Percentiles rank a stretch among this genome's conserved stretches.
Evolutionary conservation across 768 basidiomycete genomes (phyloP).

Genomic region (Asterophora parasitica): DNA sequence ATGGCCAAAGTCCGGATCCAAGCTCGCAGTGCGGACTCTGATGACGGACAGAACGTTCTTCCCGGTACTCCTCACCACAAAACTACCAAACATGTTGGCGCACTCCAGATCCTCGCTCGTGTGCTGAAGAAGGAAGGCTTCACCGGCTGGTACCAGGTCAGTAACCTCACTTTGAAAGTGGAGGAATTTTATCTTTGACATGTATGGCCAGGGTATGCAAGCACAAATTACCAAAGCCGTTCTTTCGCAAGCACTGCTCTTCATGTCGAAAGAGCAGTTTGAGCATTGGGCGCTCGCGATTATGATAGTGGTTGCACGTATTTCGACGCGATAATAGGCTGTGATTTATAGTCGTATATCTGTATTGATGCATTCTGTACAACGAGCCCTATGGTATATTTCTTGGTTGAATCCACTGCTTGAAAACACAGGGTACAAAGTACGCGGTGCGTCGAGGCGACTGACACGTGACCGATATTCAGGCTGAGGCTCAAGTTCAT

Average conservation of each 20-base stretch:
- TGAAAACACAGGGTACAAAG: too few species aligned
- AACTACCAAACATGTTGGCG: slow-evolving; percentile 57
- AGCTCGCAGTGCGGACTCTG: slow-evolving; percentile 61
- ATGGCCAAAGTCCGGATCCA: slow-evolving; percentile 97
- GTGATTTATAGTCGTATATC: background rate
- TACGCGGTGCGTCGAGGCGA: too few species aligned
- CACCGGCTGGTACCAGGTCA: slow-evolving; percentile 92
- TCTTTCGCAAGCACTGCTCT: slow-evolving; percentile 89
- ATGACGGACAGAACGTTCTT: slow-evolving; percentile 37
- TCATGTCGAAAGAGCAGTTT: slow-evolving; percentile 97
- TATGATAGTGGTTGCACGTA: slow-evolving; percentile 49
- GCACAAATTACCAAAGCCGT: slow-evolving; percentile 97
- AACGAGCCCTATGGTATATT: background rate
- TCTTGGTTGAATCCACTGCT: too few species aligned
- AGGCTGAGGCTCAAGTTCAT: too few species aligned
- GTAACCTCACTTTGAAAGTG: slow-evolving; percentile 19
- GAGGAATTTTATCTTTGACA: background rate
- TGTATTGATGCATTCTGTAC: background rate
- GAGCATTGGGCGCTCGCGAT: slow-evolving; percentile 81
- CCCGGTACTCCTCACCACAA: slow-evolving; percentile 39
- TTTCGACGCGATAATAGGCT: slow-evolving; percentile 20
- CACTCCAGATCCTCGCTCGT: slow-evolving; percentile 67
- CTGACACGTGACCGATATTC: slow-evolving; percentile 2
- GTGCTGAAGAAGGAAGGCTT: slow-evolving; percentile 78
- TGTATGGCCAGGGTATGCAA: slow-evolving; percentile 71